A percentile compares a stretch with the other conserved stretches of the same genome.
Evolutionary conservation across 2,329 filamentous ascomycete species (phyloP).

Genomic region (Colletotrichum musicola): DNA sequence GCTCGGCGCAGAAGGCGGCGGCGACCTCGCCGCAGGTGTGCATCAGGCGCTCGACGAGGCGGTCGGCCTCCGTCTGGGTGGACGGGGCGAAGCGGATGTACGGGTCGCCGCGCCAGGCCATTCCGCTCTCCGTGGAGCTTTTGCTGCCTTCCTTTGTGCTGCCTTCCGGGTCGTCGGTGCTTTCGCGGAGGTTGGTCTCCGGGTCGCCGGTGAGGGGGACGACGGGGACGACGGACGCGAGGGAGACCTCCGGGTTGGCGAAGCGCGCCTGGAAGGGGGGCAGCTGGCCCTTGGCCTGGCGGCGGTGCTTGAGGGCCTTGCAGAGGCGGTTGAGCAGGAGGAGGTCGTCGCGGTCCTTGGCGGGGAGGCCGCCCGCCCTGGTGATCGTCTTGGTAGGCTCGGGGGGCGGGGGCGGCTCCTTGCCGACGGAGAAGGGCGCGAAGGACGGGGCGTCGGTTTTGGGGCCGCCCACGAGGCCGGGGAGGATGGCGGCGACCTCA

Average conservation of each 20-base stretch:
- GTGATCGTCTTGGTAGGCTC: constrained; percentile 59
- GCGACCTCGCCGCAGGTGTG: constrained; percentile 72
- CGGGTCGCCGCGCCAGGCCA: constrained; percentile 60
- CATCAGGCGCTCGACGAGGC: constrained; percentile 67
- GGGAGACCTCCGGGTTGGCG: constrained; percentile 55
- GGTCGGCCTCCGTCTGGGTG: constrained; percentile 44
- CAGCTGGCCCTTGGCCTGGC: constrained; percentile 38
- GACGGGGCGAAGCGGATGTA: constrained; percentile 60
- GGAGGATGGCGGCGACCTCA: constrained; percentile 35
- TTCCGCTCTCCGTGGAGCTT: not conserved
- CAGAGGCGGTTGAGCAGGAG: constrained; percentile 61
- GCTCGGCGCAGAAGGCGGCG: constrained; percentile 70
- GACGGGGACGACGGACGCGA: constrained; percentile 47
- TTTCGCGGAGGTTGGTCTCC: not conserved
- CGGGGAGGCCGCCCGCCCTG: constrained; percentile 55
- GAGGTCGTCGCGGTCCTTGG: constrained; percentile 59
- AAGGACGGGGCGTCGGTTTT: not conserved
- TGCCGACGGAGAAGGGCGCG: constrained; percentile 52
- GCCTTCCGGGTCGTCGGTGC: not conserved
- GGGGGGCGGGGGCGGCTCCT: constrained; percentile 37
- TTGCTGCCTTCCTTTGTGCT: too few relatives aligned
- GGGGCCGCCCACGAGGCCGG: not conserved
- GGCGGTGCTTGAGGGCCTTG: constrained; percentile 54
- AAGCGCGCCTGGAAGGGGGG: constrained; percentile 16
- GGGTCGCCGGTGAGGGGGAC: too few relatives aligned